Conservation (phyloP, 108 stramenopile genomes). For the Craspedostauros australis region DNA sequence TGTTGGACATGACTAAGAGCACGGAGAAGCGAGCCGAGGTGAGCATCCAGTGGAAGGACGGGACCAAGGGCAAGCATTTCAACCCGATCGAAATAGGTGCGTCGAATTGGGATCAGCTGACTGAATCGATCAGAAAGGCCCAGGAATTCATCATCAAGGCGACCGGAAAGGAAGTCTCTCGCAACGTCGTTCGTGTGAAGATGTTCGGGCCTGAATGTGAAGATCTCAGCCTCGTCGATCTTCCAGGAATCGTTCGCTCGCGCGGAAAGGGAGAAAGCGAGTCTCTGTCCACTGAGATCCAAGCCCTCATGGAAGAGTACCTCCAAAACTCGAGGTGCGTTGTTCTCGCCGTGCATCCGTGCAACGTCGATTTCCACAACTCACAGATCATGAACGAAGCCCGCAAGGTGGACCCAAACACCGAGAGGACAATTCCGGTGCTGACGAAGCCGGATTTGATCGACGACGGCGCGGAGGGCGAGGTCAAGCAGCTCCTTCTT, state of each 20-base stretch:
- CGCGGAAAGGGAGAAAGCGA: slow-evolving; percentile 43
- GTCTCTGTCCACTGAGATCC: slow-evolving; percentile 44
- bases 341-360: slow-evolving; percentile 72
- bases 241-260: slow-evolving; percentile 84
- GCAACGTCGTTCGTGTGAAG: slow-evolving; percentile 35
- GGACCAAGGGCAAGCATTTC: background rate
- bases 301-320: slow-evolving; percentile 59
- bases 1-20: slow-evolving; percentile 11
- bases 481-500: slow-evolving; percentile 35
- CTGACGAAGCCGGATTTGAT: slow-evolving; percentile 86
- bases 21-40: slow-evolving; percentile 4
- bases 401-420: slow-evolving; percentile 46
- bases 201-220: slow-evolving; percentile 33
- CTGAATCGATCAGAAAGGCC: background rate
- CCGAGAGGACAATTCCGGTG: slow-evolving; percentile 73
- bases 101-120: background rate
- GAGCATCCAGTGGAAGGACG: slow-evolving; percentile 10
- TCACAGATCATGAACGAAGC: slow-evolving; percentile 66
- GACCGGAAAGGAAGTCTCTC: slow-evolving; percentile 8
- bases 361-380: slow-evolving; percentile 85
- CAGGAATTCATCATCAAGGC: slow-evolving; percentile 1
- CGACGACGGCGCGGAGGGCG: slow-evolving; percentile 44
- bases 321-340: slow-evolving; percentile 58
- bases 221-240: slow-evolving; percentile 70
- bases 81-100: background rate